These are phyloP conservation scores for Penicillium cosmopolitanum DNA, from an alignment of 495 filamentous ascomycete species.

Conservation along the genomic window DNA sequence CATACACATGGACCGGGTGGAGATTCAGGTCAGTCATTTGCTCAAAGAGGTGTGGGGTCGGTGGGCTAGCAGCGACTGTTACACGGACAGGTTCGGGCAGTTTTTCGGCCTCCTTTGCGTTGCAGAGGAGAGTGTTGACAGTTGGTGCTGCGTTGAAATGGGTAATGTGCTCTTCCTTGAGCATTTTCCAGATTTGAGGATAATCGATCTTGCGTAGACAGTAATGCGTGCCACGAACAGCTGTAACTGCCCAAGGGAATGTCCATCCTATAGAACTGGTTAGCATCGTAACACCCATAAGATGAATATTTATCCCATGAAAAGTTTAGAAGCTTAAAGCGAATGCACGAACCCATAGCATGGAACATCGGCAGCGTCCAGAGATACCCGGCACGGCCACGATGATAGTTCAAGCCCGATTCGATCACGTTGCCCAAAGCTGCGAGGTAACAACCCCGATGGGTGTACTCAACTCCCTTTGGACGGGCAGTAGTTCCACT, in stretches of 20 bases:
- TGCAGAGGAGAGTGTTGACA: constrained; percentile 92
- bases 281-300: not conserved
- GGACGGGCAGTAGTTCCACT: constrained; percentile 90
- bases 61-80: constrained; percentile 90
- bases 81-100: constrained; percentile 77
- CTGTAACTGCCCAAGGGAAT: constrained; percentile 87
- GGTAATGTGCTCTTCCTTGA: constrained; percentile 83
- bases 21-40: constrained; percentile 89
- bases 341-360: constrained; percentile 64
- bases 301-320: too few species aligned
- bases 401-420: constrained; percentile 73
- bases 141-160: constrained; percentile 97
- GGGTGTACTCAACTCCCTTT: constrained; percentile 92
- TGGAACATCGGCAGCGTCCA: constrained; percentile 98
- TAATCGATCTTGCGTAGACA: constrained; percentile 96
- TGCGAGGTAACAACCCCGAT: constrained; percentile 85
- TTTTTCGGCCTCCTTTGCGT: constrained; percentile 66
- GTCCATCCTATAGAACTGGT: constrained; percentile 60
- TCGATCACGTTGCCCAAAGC: constrained; percentile 86
- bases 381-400: constrained; percentile 75
- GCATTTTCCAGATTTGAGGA: constrained; percentile 81
- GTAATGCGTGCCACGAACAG: constrained; percentile 91
- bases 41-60: constrained; percentile 85
- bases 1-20: constrained; percentile 92
- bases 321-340: not conserved